These are phyloP conservation scores for Sphagnum tenellum DNA, from an alignment of 225 moss, liverwort and hornwort genomes.

Conservation along the genomic window DNA sequence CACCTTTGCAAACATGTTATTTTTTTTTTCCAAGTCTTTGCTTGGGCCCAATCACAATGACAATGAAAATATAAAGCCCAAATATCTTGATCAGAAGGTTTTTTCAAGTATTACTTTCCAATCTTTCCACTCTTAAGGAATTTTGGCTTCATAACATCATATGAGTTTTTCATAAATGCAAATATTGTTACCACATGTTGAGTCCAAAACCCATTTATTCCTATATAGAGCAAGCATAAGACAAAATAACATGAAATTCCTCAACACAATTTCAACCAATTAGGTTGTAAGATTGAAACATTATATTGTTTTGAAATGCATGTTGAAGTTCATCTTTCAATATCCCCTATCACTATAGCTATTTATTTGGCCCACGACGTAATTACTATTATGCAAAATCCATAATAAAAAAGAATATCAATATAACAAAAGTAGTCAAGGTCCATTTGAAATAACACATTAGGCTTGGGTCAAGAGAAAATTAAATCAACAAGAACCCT, in stretches of 20 bases:
- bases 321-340: too few relatives aligned
- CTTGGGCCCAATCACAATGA: constrained; percentile 64
- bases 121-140: constrained; percentile 90
- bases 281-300: too few relatives aligned
- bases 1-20: constrained; percentile 58
- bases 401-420: too few relatives aligned
- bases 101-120: constrained; percentile 60
- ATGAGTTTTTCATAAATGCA: constrained; percentile 90
- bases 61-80: constrained; percentile 79
- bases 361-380: too few relatives aligned
- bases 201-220: background rate
- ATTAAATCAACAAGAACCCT: too few relatives aligned
- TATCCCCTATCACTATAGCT: too few relatives aligned
- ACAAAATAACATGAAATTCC: background rate
- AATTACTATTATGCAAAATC: too few relatives aligned
- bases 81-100: constrained; percentile 73
- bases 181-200: constrained; percentile 87
- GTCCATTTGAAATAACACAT: too few relatives aligned
- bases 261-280: too few relatives aligned
- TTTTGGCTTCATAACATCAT: constrained; percentile 69
- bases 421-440: too few relatives aligned
- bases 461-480: too few relatives aligned
- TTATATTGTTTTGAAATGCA: too few relatives aligned
- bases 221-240: background rate
- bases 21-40: constrained; percentile 87